A percentile compares a stretch with the other conserved stretches of the same genome.
Conservation (phyloP, 2,329 filamentous ascomycete genomes). For the Boeremia lycopersici region DNA sequence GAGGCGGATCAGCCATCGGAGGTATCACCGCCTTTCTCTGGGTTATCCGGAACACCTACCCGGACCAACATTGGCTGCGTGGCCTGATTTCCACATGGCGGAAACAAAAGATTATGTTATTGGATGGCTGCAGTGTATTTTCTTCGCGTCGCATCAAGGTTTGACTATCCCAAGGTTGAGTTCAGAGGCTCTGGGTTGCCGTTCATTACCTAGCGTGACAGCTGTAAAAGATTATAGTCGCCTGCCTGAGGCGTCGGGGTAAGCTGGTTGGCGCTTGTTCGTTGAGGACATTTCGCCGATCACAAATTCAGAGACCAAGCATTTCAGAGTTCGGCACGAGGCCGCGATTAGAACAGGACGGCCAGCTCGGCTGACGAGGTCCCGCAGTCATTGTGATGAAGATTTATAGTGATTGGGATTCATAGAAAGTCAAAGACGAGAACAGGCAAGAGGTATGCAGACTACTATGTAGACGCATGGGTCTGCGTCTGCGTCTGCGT, state of each 20-base stretch:
- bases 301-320: neutral
- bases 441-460: no score
- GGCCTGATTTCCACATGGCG: neutral
- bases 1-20: slow-evolving; percentile 4
- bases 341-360: neutral
- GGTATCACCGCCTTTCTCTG: neutral
- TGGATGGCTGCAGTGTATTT: slow-evolving; percentile 1
- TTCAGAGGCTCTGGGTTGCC: slow-evolving; percentile 2
- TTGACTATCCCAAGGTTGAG: neutral
- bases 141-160: slow-evolving; percentile 1
- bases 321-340: neutral
- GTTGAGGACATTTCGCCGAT: neutral
- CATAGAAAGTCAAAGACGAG: no score
- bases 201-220: slow-evolving; percentile 12
- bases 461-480: neutral
- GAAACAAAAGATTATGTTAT: neutral
- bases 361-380: neutral
- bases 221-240: slow-evolving; percentile 8
- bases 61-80: neutral
- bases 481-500: slow-evolving; percentile 1
- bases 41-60: slow-evolving; percentile 2
- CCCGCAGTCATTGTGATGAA: neutral
- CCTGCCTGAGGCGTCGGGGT: neutral
- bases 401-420: no score
- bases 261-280: slow-evolving; percentile 4